Percentiles rank a stretch among this genome's conserved stretches.
These are phyloP conservation scores for Guillardia theta DNA, from an alignment of 78 protist species.

Conservation along the genomic window DNA sequence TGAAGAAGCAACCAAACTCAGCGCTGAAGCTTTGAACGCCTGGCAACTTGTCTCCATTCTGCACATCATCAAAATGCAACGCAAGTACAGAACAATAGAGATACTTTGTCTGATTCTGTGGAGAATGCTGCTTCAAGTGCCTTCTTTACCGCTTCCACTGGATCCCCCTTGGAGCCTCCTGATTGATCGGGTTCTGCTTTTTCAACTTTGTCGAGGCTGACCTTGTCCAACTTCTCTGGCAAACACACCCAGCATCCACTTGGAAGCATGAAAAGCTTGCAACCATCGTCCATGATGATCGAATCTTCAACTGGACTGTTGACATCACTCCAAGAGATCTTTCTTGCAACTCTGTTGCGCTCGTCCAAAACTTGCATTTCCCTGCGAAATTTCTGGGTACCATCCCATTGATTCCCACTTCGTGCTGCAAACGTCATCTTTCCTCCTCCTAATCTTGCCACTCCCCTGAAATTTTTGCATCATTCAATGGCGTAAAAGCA, in stretches of 20 bases:
- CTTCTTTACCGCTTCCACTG: background rate
- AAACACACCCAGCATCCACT: background rate
- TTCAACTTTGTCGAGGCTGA: too few relatives aligned
- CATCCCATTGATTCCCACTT: background rate
- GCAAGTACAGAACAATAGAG: background rate
- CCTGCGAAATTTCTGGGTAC: background rate
- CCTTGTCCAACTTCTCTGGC: background rate
- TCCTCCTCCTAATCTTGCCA: background rate
- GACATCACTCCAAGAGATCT: background rate
- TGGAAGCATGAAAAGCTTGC: background rate
- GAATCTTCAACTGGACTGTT: background rate
- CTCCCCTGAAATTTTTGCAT: background rate
- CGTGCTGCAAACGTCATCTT: background rate
- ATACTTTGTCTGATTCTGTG: background rate
- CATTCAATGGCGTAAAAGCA: background rate
- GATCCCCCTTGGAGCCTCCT: too few relatives aligned
- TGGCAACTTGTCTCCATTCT: background rate
- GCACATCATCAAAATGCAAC: background rate
- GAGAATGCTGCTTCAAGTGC: background rate
- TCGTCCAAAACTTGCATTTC: background rate
- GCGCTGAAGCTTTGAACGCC: background rate
- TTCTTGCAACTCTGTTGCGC: background rate
- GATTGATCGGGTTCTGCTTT: too few relatives aligned
- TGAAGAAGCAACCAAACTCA: background rate
- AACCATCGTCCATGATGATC: background rate